These are phyloP conservation scores for Fagopyrum esculentum DNA, from an alignment of 148 eudicot genomes.

Conservation along the genomic window DNA sequence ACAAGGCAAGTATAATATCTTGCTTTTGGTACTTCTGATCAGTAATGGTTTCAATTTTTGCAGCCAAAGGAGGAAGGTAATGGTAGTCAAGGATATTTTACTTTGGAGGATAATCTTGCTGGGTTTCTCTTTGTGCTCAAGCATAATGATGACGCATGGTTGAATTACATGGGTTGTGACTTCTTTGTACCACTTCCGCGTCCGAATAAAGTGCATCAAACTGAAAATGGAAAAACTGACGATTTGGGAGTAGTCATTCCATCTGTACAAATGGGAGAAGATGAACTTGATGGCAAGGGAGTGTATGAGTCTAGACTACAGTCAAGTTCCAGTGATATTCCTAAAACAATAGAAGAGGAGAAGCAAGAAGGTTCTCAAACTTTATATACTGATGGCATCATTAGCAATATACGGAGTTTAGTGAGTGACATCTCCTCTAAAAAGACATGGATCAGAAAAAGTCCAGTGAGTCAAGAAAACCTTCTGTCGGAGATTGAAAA, in stretches of 20 bases:
- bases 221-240: background rate
- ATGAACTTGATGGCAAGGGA: slow-evolving; percentile 21
- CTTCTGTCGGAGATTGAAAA: slow-evolving; percentile 95
- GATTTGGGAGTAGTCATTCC: background rate
- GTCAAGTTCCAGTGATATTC: slow-evolving; percentile 15
- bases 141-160: slow-evolving; percentile 63
- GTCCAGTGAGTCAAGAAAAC: slow-evolving; percentile 66
- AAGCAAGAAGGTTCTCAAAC: slow-evolving; percentile 35
- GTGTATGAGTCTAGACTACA: slow-evolving; percentile 12
- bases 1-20: background rate
- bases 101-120: slow-evolving; percentile 35
- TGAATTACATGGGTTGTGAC: slow-evolving; percentile 71
- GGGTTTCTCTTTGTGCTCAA: slow-evolving; percentile 82
- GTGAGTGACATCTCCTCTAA: slow-evolving; percentile 68
- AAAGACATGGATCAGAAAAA: slow-evolving; percentile 54
- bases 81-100: slow-evolving; percentile 53
- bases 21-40: background rate
- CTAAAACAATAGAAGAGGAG: slow-evolving; percentile 20
- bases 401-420: slow-evolving; percentile 62
- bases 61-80: slow-evolving; percentile 57
- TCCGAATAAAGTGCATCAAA: slow-evolving; percentile 15
- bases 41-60: slow-evolving; percentile 15
- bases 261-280: slow-evolving; percentile 13
- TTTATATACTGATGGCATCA: slow-evolving; percentile 57
- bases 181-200: slow-evolving; percentile 58